phyloP scores from a whole-genome alignment of 805 yeast species.

The Priceomyces carsonii region DNA sequence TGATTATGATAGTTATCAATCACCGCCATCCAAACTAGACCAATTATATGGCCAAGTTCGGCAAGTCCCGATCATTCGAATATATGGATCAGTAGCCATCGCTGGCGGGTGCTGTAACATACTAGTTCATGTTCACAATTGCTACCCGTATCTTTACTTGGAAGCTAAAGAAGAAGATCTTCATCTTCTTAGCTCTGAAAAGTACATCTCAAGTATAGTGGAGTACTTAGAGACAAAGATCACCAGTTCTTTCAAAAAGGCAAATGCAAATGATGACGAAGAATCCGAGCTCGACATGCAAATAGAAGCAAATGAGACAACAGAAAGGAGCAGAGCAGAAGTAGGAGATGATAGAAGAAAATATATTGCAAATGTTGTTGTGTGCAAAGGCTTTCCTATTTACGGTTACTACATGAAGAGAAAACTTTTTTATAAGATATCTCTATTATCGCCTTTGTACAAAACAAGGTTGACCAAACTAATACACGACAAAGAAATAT shows the following conservation, averaged over 20 bases:
- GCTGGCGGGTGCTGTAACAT: conserved; percentile 37
- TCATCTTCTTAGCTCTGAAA: conserved; percentile 13
- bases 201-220: conserved; percentile 41
- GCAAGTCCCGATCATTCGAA: conserved; percentile 72
- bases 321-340: conserved; percentile 6
- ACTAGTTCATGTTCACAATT: conserved; percentile 76
- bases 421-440: conserved; percentile 65
- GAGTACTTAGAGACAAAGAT: conserved; percentile 46
- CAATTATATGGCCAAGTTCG: conserved; percentile 33
- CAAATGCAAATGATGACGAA: conserved; percentile 15
- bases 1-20: conserved; percentile 65
- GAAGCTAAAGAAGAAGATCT: conserved; percentile 49
- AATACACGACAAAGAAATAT: conserved; percentile 26
- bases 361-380: conserved; percentile 57
- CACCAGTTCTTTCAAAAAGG: conserved; percentile 33
- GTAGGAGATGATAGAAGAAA: conserved; percentile 21
- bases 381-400: conserved; percentile 76
- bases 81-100: conserved; percentile 75
- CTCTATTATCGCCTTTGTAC: conserved; percentile 63
- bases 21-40: conserved; percentile 57
- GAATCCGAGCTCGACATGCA: too few relatives aligned
- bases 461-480: conserved; percentile 53
- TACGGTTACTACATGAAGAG: conserved; percentile 80
- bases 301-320: conserved; percentile 14
- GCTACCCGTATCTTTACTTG: conserved; percentile 77